Evolutionary conservation across 345 rosid species (phyloP).

Genomic region (Adansonia digitata): DNA sequence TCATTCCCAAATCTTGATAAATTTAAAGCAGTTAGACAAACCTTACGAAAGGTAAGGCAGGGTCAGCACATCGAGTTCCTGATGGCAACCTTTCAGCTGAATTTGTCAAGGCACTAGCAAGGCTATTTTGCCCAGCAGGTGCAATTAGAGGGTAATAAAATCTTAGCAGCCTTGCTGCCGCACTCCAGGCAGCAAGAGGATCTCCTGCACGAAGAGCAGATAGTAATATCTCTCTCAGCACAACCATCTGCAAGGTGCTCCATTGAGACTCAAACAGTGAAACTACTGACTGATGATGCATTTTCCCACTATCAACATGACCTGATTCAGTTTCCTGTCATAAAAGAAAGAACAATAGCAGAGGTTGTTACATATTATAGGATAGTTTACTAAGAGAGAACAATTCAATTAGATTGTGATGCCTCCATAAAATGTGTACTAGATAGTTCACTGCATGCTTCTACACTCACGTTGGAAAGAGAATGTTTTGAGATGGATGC

Average conservation of each 20-base stretch:
- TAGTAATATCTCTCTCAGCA: conserved; percentile 87
- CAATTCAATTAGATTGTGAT: neutral
- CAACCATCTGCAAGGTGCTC: conserved; percentile 99
- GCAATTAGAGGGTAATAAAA: conserved; percentile 93
- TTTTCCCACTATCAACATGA: conserved; percentile 64
- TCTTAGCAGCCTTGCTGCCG: conserved; percentile 92
- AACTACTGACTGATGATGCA: conserved; percentile 75
- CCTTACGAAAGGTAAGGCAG: conserved; percentile 96
- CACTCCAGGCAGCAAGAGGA: conserved; percentile 98
- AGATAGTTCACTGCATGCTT: neutral
- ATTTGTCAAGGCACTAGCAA: conserved; percentile 80
- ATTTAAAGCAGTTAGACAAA: conserved; percentile 13
- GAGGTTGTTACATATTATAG: neutral
- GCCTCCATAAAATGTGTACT: neutral
- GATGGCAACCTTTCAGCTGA: conserved; percentile 88
- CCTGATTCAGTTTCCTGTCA: conserved; percentile 54
- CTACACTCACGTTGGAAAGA: conserved; percentile 42
- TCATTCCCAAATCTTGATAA: neutral
- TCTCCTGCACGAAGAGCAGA: conserved; percentile 98
- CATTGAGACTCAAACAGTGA: conserved; percentile 93
- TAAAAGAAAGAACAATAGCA: conserved; percentile 11
- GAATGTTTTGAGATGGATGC: conserved; percentile 54
- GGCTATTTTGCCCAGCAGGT: conserved; percentile 97
- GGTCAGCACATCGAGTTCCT: conserved; percentile 97
- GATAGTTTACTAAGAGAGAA: neutral